Evolutionary conservation across 371 early-diverging fungal species (phyloP).

Genomic region (Smittium culicis): DNA sequence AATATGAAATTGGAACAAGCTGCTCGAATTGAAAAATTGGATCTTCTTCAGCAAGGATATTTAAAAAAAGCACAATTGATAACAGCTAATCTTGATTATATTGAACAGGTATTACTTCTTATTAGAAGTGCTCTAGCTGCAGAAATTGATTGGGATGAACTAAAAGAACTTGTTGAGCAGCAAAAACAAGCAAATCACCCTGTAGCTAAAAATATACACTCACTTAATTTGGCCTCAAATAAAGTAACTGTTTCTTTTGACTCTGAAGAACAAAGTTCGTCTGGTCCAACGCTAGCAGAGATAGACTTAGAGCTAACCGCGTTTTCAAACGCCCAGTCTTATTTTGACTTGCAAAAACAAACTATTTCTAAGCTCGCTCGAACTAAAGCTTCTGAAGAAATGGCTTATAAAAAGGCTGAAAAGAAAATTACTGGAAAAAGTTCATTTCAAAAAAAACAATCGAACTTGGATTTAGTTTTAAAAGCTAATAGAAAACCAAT

Average conservation of each 20-base stretch:
- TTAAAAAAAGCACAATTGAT: slow-evolving; percentile 64
- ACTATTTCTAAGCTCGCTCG: slow-evolving; percentile 78
- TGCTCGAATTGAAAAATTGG: slow-evolving; percentile 56
- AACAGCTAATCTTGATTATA: slow-evolving; percentile 61
- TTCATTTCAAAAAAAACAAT: slow-evolving; percentile 29
- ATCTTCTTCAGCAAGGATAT: slow-evolving; percentile 46
- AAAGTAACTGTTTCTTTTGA: slow-evolving; percentile 48
- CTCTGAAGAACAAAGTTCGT: slow-evolving; percentile 25
- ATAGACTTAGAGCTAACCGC: slow-evolving; percentile 76
- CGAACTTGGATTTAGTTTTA: slow-evolving; percentile 42
- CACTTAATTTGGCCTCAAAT: slow-evolving; percentile 56
- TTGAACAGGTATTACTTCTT: slow-evolving; percentile 73
- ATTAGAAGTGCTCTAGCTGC: slow-evolving; percentile 75
- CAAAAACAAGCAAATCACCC: slow-evolving; percentile 66
- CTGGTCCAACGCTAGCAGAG: slow-evolving; percentile 43
- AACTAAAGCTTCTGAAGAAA: slow-evolving; percentile 65
- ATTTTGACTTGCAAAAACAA: slow-evolving; percentile 70
- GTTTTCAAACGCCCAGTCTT: slow-evolving; percentile 80
- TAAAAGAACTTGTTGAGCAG: slow-evolving; percentile 68
- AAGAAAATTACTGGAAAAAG: slow-evolving; percentile 64
- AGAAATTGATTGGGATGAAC: slow-evolving; percentile 92
- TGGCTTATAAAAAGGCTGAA: slow-evolving; percentile 81
- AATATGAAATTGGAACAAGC: slow-evolving; percentile 64
- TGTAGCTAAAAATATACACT: slow-evolving; percentile 56
- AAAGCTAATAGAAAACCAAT: slow-evolving; percentile 78